Percentiles rank a stretch among this genome's conserved stretches.
Evolutionary conservation across 1,284 basidiomycete species (phyloP).

Genomic region (Trichosporon inkin): DNA sequence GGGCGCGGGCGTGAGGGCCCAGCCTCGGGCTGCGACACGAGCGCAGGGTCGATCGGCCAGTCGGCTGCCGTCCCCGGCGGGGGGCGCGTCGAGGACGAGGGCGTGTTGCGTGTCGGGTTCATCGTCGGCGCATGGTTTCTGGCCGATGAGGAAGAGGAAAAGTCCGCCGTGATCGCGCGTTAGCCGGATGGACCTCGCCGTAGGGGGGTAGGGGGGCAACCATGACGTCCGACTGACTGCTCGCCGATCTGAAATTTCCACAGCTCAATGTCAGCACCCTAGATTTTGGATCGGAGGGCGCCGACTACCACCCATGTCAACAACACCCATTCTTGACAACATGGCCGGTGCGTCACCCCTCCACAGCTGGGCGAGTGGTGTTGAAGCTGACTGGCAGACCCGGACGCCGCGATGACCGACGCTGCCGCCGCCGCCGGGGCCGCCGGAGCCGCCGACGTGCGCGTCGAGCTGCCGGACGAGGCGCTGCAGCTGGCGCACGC

Average conservation of each 20-base stretch:
- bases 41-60: conserved; percentile 1
- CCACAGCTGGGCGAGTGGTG: background rate
- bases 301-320: background rate
- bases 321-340: background rate
- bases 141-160: background rate
- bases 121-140: background rate
- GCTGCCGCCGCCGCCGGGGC: background rate
- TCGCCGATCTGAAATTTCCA: conserved; percentile 1
- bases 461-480: conserved; percentile 15
- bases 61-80: background rate
- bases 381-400: background rate
- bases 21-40: background rate
- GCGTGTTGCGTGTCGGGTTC: background rate
- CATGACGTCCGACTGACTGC: background rate
- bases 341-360: background rate
- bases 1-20: too few species aligned
- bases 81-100: background rate
- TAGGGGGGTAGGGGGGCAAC: background rate
- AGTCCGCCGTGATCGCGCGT: background rate
- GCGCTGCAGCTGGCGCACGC: conserved; percentile 24
- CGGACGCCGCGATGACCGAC: background rate
- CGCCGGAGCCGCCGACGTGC: background rate
- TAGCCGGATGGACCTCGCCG: too few species aligned
- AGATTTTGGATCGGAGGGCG: background rate
- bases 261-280: background rate